phyloP scores from a whole-genome alignment of 1,139 yeast species.

The Suhomyces anneliseae region DNA sequence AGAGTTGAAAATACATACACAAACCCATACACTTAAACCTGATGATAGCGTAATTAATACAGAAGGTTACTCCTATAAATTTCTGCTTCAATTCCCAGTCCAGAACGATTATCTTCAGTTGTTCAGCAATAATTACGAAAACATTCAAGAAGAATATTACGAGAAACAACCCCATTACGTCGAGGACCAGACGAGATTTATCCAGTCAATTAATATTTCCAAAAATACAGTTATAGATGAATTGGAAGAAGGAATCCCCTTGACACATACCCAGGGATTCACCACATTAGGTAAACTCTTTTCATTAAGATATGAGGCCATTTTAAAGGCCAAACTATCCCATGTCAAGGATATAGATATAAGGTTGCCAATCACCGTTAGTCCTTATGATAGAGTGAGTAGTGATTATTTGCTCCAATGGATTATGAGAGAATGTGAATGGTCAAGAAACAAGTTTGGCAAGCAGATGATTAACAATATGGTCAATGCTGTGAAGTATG shows the following conservation, averaged over 20 bases:
- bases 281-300: slow-evolving; percentile 54
- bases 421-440: slow-evolving; percentile 54
- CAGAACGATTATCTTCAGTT: slow-evolving; percentile 38
- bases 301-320: slow-evolving; percentile 52
- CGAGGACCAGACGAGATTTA: slow-evolving; percentile 9
- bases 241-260: slow-evolving; percentile 42
- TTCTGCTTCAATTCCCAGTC: slow-evolving; percentile 36
- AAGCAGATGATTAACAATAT: slow-evolving; percentile 27
- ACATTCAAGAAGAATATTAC: slow-evolving; percentile 4
- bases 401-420: slow-evolving; percentile 48
- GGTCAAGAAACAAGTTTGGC: slow-evolving; percentile 41
- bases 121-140: slow-evolving; percentile 12
- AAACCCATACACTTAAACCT: slow-evolving; percentile 24
- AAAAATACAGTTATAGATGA: slow-evolving; percentile 19
- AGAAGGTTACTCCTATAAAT: slow-evolving; percentile 30
- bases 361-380: slow-evolving; percentile 51
- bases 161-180: slow-evolving; percentile 6
- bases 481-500: slow-evolving; percentile 22
- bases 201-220: slow-evolving; percentile 18
- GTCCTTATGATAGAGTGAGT: slow-evolving; percentile 51
- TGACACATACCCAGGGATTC: slow-evolving; percentile 47
- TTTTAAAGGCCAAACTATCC: slow-evolving; percentile 48
- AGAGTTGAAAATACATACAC: slow-evolving; percentile 35
- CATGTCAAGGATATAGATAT: slow-evolving; percentile 52
- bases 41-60: slow-evolving; percentile 27